Percentiles rank a stretch among this genome's conserved stretches.
phyloP scores from a whole-genome alignment of 139 green algal species.

The Parachlorella kessleri region DNA sequence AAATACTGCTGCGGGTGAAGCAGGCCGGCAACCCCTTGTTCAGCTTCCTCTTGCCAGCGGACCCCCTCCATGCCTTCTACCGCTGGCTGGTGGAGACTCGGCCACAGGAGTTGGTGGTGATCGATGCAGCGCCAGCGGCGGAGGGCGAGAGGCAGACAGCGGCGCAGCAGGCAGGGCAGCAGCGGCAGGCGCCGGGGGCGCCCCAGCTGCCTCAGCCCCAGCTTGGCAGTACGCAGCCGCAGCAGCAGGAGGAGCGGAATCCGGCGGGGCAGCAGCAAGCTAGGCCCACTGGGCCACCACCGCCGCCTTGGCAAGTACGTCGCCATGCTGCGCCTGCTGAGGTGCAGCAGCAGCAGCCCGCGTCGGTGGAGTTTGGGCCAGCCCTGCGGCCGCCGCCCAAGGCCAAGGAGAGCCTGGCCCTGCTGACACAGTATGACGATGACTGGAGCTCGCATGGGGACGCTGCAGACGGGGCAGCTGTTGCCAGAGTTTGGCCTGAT shows the following conservation, averaged over 20 bases:
- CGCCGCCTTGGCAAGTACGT: too few species aligned
- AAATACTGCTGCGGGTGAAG: conserved; percentile 74
- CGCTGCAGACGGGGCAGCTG: not conserved
- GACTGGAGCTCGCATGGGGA: not conserved
- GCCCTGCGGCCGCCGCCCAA: conserved; percentile 9
- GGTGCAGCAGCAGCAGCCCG: not conserved
- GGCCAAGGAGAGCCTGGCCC: not conserved
- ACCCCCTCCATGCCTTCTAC: conserved; percentile 60
- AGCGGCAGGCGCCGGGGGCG: not conserved
- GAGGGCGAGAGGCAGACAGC: not conserved
- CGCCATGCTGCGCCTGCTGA: too few species aligned
- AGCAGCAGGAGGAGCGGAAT: not conserved
- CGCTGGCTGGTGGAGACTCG: conserved; percentile 55
- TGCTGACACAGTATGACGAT: conserved; percentile 26
- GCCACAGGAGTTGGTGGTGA: conserved; percentile 27
- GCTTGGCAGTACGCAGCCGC: not conserved
- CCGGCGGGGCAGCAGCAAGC: not conserved
- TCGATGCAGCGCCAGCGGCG: not conserved
- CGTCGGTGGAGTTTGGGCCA: conserved; percentile 8
- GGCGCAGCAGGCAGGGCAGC: not conserved
- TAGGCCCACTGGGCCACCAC: too few species aligned
- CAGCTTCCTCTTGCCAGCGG: conserved; percentile 53
- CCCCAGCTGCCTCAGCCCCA: not conserved
- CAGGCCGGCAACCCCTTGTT: conserved; percentile 65
- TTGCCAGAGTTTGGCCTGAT: not conserved